phyloP scores from a whole-genome alignment of 805 yeast species.

The Ogataea saltuana region DNA sequence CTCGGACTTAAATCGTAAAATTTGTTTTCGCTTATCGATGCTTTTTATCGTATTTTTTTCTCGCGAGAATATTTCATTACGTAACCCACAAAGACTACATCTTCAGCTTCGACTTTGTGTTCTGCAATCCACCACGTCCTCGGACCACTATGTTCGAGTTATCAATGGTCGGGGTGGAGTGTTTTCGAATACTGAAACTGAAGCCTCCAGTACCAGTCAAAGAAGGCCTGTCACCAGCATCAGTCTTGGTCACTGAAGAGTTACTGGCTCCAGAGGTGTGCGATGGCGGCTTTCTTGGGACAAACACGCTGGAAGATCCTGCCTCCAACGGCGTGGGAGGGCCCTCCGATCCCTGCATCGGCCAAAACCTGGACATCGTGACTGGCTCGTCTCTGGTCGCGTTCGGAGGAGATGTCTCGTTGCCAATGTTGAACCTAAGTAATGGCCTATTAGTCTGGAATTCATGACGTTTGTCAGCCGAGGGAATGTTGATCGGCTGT shows the following conservation, averaged over 20 bases:
- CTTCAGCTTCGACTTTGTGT: conserved; percentile 22
- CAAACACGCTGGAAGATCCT: background rate
- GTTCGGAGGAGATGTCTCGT: conserved; percentile 5
- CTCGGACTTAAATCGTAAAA: background rate
- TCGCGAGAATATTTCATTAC: background rate
- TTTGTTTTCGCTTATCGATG: conserved; percentile 2
- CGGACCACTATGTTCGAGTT: conserved; percentile 20
- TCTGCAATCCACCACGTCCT: conserved; percentile 31
- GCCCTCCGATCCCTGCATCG: conserved; percentile 7
- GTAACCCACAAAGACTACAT: too few species aligned
- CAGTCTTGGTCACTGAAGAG: background rate
- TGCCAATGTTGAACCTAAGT: conserved; percentile 1
- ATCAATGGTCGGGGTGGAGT: conserved; percentile 17
- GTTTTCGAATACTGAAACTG: conserved; percentile 17
- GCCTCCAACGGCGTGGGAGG: conserved; percentile 6
- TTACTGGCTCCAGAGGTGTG: too few species aligned
- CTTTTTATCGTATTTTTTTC: background rate
- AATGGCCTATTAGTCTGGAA: conserved; percentile 2
- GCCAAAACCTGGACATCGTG: conserved; percentile 1
- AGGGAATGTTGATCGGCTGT: conserved; percentile 29
- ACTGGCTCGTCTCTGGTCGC: background rate
- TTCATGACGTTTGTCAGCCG: background rate
- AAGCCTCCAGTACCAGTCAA: conserved; percentile 7
- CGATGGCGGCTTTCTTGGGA: background rate
- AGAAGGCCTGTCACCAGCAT: background rate